Evolutionary conservation across 345 rosid species (phyloP).

Genomic region (Pseudoturritis turrita): DNA sequence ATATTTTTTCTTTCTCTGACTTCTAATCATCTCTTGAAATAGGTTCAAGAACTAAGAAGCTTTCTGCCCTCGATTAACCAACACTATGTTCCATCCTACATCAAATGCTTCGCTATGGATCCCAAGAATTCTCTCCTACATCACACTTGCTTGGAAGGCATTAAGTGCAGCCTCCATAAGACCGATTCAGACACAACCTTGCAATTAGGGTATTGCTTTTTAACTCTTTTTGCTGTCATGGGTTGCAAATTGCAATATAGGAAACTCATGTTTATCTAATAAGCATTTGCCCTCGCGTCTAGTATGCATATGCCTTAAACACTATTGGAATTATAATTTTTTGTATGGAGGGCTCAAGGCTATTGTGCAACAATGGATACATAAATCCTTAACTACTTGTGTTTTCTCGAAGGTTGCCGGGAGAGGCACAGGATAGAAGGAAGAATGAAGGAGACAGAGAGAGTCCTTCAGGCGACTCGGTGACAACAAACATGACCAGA

Average conservation of each 20-base stretch:
- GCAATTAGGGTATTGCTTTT: conserved; percentile 64
- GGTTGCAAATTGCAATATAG: not conserved
- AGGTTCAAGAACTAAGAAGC: conserved; percentile 82
- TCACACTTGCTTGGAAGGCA: conserved; percentile 38
- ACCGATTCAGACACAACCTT: conserved; percentile 83
- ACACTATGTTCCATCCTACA: conserved; percentile 39
- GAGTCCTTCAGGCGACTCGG: conserved; percentile 48
- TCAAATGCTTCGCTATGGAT: conserved; percentile 52
- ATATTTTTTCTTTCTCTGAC: not conserved
- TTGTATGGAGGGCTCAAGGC: not conserved
- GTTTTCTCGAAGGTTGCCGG: conserved; percentile 51
- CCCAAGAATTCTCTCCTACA: conserved; percentile 37
- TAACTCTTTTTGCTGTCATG: not conserved
- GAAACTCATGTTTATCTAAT: not conserved
- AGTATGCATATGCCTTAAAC: not conserved
- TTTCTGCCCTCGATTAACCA: conserved; percentile 48
- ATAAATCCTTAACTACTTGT: not conserved
- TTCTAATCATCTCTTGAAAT: conserved; percentile 12
- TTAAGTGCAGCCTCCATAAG: conserved; percentile 37
- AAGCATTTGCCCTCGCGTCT: not conserved
- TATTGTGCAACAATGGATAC: no score
- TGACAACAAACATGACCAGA: conserved; percentile 14
- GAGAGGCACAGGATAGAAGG: conserved; percentile 42
- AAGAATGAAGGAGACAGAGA: conserved; percentile 47
- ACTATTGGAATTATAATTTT: not conserved